A percentile compares a stretch with the other conserved stretches of the same genome.
Conservation (phyloP, 345 rosid genomes). For the Euphorbia pulcherrima region DNA sequence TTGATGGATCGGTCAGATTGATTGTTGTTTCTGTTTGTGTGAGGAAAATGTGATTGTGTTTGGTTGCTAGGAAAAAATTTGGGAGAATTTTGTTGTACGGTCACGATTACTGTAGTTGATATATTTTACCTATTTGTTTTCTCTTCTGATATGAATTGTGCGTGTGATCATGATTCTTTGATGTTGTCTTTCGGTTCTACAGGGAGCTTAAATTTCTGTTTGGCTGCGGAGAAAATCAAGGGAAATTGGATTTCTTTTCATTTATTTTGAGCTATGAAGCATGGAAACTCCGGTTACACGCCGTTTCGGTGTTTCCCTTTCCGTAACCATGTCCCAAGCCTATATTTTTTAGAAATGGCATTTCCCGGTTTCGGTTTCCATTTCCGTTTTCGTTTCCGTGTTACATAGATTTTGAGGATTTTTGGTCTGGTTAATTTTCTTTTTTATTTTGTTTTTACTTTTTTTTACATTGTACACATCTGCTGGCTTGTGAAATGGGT, state of each 20-base stretch:
- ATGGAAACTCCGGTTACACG: too few species aligned
- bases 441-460: too few species aligned
- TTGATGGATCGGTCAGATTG: neutral
- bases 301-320: too few species aligned
- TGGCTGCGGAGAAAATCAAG: conserved; percentile 10
- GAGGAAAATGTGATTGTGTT: neutral
- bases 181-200: neutral
- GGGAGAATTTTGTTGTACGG: neutral
- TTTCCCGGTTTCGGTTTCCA: too few species aligned
- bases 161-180: neutral
- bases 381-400: too few species aligned
- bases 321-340: too few species aligned
- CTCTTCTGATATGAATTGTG: neutral
- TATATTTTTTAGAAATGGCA: too few species aligned
- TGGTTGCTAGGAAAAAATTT: neutral
- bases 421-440: neutral
- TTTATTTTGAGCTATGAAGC: too few species aligned
- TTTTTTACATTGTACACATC: neutral
- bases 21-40: neutral
- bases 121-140: neutral
- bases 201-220: neutral
- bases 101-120: neutral
- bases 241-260: neutral
- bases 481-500: neutral
- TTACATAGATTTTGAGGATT: neutral